These are phyloP conservation scores for Candida sonorensis DNA, from an alignment of 805 yeast species.

Conservation along the genomic window DNA sequence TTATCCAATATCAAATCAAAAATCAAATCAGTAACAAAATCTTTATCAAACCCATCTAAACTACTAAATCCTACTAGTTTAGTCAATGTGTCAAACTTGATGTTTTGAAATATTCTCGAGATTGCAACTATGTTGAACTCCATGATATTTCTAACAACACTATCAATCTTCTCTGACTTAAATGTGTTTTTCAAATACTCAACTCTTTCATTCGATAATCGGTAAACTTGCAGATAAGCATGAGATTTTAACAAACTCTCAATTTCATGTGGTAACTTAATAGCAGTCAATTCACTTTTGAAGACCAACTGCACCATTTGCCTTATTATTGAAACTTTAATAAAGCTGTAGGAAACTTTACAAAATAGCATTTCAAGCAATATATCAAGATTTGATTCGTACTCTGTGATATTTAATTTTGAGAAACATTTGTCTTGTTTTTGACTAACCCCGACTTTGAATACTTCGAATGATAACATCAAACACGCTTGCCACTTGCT, in stretches of 20 bases:
- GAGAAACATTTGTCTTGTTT: not conserved
- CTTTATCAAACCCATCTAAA: conserved; percentile 2
- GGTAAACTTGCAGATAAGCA: not conserved
- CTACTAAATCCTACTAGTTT: conserved; percentile 8
- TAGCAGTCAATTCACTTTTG: too few species aligned
- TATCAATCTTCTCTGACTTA: not conserved
- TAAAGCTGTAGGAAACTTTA: conserved; percentile 9
- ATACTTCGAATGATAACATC: conserved; percentile 1
- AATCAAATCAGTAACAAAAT: conserved; percentile 10
- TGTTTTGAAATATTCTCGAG: conserved; percentile 15
- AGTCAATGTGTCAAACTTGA: conserved; percentile 10
- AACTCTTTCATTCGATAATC: not conserved
- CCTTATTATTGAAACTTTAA: conserved; percentile 7
- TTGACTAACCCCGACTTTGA: not conserved
- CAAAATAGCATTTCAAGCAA: too few species aligned
- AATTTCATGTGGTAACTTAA: too few species aligned
- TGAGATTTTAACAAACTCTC: not conserved
- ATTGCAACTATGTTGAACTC: conserved; percentile 17
- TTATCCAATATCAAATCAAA: conserved; percentile 14
- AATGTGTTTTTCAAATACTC: not conserved
- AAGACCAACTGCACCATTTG: too few species aligned
- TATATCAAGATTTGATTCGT: too few species aligned
- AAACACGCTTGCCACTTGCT: conserved; percentile 1
- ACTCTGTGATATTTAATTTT: too few species aligned
- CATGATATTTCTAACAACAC: conserved; percentile 6